These are phyloP conservation scores for Euptelea pleiosperma DNA, from an alignment of 164 flowering plant species.

Conservation along the genomic window DNA sequence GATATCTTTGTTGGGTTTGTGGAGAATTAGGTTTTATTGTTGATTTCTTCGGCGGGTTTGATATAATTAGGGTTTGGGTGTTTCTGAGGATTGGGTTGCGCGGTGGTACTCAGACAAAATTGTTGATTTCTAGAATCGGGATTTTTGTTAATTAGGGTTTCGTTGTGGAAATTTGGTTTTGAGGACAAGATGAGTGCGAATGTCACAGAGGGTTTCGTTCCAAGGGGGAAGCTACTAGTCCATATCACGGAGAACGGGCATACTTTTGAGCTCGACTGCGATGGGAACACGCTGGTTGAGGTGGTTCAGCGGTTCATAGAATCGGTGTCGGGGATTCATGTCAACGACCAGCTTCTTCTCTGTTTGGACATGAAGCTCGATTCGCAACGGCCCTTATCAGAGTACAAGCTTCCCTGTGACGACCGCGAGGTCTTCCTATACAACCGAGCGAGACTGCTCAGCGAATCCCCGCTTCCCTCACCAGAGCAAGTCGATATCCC, in stretches of 20 bases:
- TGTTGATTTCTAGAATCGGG: constrained; percentile 6
- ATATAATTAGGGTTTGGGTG: constrained; percentile 14
- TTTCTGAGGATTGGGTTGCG: constrained; percentile 9
- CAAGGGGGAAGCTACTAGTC: constrained; percentile 59
- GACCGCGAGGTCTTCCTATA: constrained; percentile 77
- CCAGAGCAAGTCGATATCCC: constrained; percentile 49
- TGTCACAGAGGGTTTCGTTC: constrained; percentile 34
- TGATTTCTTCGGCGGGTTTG: background rate
- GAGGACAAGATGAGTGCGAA: constrained; percentile 75
- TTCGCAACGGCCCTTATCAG: constrained; percentile 54
- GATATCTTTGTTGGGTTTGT: constrained; percentile 12
- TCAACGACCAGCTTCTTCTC: constrained; percentile 77
- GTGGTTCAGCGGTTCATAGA: constrained; percentile 65
- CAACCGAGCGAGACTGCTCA: constrained; percentile 58
- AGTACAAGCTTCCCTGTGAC: constrained; percentile 70
- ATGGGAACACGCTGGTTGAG: constrained; percentile 63
- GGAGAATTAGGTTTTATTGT: constrained; percentile 1
- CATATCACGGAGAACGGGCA: constrained; percentile 89
- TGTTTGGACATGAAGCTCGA: constrained; percentile 79
- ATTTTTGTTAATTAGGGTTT: constrained; percentile 3
- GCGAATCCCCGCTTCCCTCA: constrained; percentile 59
- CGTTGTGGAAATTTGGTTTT: no score
- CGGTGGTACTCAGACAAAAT: background rate
- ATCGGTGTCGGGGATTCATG: constrained; percentile 47
- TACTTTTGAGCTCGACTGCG: constrained; percentile 67